phyloP scores from a whole-genome alignment of 2,329 filamentous ascomycete species.

The Clonostachys byssicola region DNA sequence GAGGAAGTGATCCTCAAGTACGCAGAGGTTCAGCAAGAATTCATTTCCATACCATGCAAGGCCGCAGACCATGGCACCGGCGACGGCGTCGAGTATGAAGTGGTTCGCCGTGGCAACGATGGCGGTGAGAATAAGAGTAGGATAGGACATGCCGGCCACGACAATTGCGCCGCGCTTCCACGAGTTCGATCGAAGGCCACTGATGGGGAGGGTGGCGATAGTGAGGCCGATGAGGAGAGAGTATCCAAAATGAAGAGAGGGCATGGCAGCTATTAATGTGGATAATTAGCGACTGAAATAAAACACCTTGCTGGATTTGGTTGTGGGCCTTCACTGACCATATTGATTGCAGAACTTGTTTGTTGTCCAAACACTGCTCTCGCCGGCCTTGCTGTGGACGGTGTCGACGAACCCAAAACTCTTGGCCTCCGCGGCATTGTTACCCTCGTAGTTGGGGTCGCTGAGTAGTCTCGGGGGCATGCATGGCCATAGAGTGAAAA shows the following conservation, averaged over 20 bases:
- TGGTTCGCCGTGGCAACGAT: slow-evolving; percentile 72
- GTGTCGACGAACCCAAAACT: slow-evolving; percentile 59
- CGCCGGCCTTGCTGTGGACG: slow-evolving; percentile 42
- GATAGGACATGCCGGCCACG: slow-evolving; percentile 56
- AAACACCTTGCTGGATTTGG: no score
- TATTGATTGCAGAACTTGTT: slow-evolving; percentile 61
- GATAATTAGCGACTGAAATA: neutral
- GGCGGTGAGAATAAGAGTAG: slow-evolving; percentile 58
- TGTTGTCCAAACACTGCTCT: slow-evolving; percentile 50
- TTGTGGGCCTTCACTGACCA: slow-evolving; percentile 33
- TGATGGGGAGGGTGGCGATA: slow-evolving; percentile 60
- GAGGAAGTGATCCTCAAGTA: slow-evolving; percentile 65
- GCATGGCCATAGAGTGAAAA: slow-evolving; percentile 60
- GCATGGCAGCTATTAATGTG: slow-evolving; percentile 59
- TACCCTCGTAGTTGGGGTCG: slow-evolving; percentile 48
- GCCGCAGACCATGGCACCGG: slow-evolving; percentile 60
- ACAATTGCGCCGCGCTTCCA: slow-evolving; percentile 42
- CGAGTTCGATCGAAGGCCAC: slow-evolving; percentile 43
- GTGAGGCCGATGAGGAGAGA: slow-evolving; percentile 69
- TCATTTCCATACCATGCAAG: slow-evolving; percentile 56
- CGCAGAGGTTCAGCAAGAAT: slow-evolving; percentile 57
- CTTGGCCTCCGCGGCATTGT: slow-evolving; percentile 52
- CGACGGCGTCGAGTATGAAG: slow-evolving; percentile 68
- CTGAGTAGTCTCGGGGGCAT: slow-evolving; percentile 60
- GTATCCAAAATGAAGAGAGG: slow-evolving; percentile 72